Base-by-base conservation (phyloP, 805 yeast species). In the Ogataea ganodermae region DNA sequence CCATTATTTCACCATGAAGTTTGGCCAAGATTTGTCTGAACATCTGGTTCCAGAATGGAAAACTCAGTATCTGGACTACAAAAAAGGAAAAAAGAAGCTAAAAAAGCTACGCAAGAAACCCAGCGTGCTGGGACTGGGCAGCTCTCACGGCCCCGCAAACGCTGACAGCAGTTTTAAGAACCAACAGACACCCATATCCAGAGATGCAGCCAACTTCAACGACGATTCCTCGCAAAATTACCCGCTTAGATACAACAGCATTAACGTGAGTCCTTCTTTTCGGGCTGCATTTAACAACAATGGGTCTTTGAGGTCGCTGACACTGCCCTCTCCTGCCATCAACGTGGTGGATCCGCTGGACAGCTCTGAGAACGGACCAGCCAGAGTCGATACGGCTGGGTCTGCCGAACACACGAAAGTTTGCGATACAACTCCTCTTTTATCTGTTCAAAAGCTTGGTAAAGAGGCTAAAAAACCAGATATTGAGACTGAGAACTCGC, bases 1-100 rank as follows among this genome's bases (percentile, higher is more conserved):
- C n/a, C n/a, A 6, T 22, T n/a, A 20, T 7, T 8, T 7, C 6
- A 31, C 21, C 21, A 84, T 84, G 91, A 84, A 84, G 68, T 84
- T 84, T 61, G 84, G 83, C 10, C 84, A 81, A 52, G 80, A 86
- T 20, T 69, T 84, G 48, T 78, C 75, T 53, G 84, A 83, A 42
- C 84, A 84, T 47, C 74, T 81, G 30, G 86, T 86, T 46, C 96
- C 97, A 4, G 96, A 86, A 59, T 91, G 97, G 97, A 82, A 80
- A 59, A 84, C 81, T 45, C 83, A 83, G 59, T 91, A 91, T 61
- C 73, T 91, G 27, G 86, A 88, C 59, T 85, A 85, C 62, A 81
- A 82, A 56, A 62, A 66, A 36, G 74, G 79, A 26, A 72, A 70
- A 57, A 70, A 68, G 55, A 56, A 66, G 51, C 59, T 73, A 42